These are phyloP conservation scores for Pleurozium schreberi DNA, from an alignment of 225 moss, liverwort and hornwort species.

Conservation along the genomic window DNA sequence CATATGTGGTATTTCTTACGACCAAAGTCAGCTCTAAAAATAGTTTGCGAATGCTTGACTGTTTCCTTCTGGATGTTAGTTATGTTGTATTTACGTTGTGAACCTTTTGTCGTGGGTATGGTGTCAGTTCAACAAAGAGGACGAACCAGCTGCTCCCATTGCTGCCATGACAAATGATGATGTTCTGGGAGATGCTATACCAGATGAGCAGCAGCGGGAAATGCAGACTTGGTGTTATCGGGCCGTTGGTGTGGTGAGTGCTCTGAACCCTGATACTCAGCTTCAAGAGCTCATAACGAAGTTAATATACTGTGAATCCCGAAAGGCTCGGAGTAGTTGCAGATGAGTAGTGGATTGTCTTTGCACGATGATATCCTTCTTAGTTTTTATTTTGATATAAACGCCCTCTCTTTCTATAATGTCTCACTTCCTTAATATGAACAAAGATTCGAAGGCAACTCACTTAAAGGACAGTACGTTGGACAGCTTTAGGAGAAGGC, in stretches of 20 bases:
- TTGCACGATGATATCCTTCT: not conserved
- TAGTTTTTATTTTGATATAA: not conserved
- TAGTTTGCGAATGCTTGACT: not conserved
- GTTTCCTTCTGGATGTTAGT: not conserved
- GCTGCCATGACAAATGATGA: slow-evolving; percentile 90
- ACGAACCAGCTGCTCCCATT: slow-evolving; percentile 26
- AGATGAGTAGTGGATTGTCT: not conserved
- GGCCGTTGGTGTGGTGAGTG: slow-evolving; percentile 59
- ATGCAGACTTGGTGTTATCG: slow-evolving; percentile 76
- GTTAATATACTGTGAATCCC: not conserved
- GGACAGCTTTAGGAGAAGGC: not conserved
- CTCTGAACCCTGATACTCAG: not conserved
- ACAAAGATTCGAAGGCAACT: not conserved
- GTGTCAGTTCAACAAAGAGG: slow-evolving; percentile 53
- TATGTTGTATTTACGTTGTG: not conserved
- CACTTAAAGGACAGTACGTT: not conserved
- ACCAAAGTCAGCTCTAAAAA: not conserved
- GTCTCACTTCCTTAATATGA: not conserved
- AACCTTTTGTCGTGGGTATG: not conserved
- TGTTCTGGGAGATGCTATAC: slow-evolving; percentile 83
- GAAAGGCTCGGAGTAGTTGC: not conserved
- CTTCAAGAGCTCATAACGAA: not conserved
- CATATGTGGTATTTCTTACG: not conserved
- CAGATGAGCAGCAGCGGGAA: slow-evolving; percentile 90
- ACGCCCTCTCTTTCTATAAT: not conserved